Base-by-base conservation (phyloP, 2,329 filamentous ascomycete species). In the Daldinia sp. region DNA sequence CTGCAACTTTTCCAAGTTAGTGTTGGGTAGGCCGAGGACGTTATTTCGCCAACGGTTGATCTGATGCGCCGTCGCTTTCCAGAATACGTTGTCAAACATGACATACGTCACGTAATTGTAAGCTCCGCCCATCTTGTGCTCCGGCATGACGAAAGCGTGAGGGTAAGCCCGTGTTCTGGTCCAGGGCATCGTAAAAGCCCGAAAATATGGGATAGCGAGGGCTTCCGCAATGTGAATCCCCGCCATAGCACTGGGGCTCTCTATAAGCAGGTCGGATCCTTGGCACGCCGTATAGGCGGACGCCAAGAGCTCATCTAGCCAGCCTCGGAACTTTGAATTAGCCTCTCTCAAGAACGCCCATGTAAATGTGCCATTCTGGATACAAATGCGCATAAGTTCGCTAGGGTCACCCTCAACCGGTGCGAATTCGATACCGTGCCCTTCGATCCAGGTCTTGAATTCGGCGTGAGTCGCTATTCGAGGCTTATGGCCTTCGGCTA, bases 141-240 rank as follows among this genome's bases (percentile, higher is more conserved):
- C 92, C 1, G 93, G 91, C 64, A 96, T 94, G 23, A 94, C 90
- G 77, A 99, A 99, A 0, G 95, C 95, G 77, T 99, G 95, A 2
- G 95, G 95, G 72, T 99, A 99, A 0, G 94, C 93, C 54, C 95
- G 85, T 13, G 95, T 99, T 49, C 94, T 88, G 0, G 95, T 97
- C 95, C 95, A 99, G 0, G 95, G 95, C 95, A 99, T 99, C 15
- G 93, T 96, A 75, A 99, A 99, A 0, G 94, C 94, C 58, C 95
- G 88, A 81, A 98, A 98, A 77, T 99, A 99, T 0, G 95, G 95
- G 43, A 99, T 96, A 11, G 87, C 84, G 1, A 99, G 83, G 21
- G 93, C 93, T 78, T 99, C 95, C 1, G 95, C 95, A 68, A 99
- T 96, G 76, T 99, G 95, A 55, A 99, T 97, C 23, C 95, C 95